These are phyloP conservation scores for Xeromyces bisporus DNA, from an alignment of 495 filamentous ascomycete genomes.

Conservation along the genomic window DNA sequence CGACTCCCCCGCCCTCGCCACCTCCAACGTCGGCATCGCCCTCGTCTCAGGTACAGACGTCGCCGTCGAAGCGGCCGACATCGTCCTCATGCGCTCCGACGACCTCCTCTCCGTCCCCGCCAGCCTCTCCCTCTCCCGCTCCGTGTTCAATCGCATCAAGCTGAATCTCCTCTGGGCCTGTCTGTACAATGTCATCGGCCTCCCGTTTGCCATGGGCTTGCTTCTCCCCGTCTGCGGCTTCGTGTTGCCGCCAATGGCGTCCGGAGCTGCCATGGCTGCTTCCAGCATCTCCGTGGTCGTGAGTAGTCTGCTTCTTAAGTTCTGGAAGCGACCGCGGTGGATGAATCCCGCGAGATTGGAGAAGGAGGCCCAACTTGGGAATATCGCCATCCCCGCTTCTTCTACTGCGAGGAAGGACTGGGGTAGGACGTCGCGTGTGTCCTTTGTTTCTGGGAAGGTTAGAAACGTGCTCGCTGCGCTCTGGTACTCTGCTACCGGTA, in stretches of 20 bases:
- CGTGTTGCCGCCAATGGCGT: constrained; percentile 85
- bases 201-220: constrained; percentile 90
- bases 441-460: constrained; percentile 10
- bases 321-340: constrained; percentile 77
- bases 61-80: constrained; percentile 91
- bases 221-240: constrained; percentile 81
- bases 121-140: constrained; percentile 59
- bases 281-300: constrained; percentile 81
- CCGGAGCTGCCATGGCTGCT: constrained; percentile 84
- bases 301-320: constrained; percentile 67
- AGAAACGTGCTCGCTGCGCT: constrained; percentile 5
- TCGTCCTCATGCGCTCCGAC: constrained; percentile 87
- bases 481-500: constrained; percentile 18
- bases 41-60: constrained; percentile 89
- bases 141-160: constrained; percentile 87
- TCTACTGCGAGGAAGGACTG: constrained; percentile 13
- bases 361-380: constrained; percentile 20
- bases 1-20: constrained; percentile 89
- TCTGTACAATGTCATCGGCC: constrained; percentile 76
- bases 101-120: constrained; percentile 85
- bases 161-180: constrained; percentile 85
- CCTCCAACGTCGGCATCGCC: constrained; percentile 82
- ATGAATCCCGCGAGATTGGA: constrained; percentile 60
- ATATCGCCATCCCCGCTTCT: constrained; percentile 1
- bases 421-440: constrained; percentile 18